Evolutionary conservation across 2,329 filamentous ascomycete genomes (phyloP).

Genomic region (Dactylellina sp.): DNA sequence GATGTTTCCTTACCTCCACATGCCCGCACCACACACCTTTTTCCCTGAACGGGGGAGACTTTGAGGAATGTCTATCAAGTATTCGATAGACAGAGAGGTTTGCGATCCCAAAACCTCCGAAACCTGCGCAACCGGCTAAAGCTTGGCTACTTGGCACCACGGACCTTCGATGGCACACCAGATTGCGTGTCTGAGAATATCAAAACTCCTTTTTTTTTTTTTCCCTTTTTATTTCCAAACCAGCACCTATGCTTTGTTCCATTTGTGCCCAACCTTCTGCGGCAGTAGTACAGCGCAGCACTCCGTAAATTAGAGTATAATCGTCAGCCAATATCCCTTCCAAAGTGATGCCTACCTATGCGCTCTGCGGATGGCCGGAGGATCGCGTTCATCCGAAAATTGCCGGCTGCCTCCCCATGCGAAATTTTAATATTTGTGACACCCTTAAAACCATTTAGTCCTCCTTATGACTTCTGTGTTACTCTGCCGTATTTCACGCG

Average conservation of each 20-base stretch:
- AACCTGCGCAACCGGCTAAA: slow-evolving; percentile 18
- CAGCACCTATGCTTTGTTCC: too few species aligned
- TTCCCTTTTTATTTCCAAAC: too few species aligned
- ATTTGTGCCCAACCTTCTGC: too few species aligned
- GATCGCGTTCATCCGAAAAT: slow-evolving; percentile 25
- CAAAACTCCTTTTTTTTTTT: neutral
- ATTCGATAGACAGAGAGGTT: slow-evolving; percentile 20
- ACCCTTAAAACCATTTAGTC: slow-evolving; percentile 13
- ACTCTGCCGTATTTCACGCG: slow-evolving; percentile 12
- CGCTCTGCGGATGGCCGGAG: neutral
- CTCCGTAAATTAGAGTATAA: too few species aligned
- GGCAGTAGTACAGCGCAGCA: too few species aligned
- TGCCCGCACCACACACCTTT: slow-evolving; percentile 23
- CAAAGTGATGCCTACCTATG: neutral
- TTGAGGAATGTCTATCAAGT: slow-evolving; percentile 23
- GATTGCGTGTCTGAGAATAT: slow-evolving; percentile 16
- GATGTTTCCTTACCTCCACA: slow-evolving; percentile 36
- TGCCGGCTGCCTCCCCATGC: slow-evolving; percentile 14
- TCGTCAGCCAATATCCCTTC: too few species aligned
- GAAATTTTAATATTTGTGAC: slow-evolving; percentile 40
- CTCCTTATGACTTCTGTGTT: neutral
- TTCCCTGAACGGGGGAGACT: slow-evolving; percentile 4
- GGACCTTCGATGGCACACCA: neutral
- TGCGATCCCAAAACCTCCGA: slow-evolving; percentile 37
- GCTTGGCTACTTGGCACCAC: slow-evolving; percentile 29